phyloP scores from a whole-genome alignment of 345 rosid genomes.

The Anastatica hierochuntica region DNA sequence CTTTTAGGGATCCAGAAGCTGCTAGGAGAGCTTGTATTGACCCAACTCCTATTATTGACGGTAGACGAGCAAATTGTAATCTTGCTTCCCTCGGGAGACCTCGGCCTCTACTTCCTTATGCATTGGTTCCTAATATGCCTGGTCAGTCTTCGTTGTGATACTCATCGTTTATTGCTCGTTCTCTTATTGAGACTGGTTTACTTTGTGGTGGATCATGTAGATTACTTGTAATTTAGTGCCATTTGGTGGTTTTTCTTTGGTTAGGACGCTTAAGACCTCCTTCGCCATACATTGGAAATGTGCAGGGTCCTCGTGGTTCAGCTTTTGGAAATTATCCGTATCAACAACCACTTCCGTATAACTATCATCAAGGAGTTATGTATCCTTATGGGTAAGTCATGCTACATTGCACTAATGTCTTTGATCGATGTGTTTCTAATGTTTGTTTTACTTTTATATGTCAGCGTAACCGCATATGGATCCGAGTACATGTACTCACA shows the following conservation, averaged over 20 bases:
- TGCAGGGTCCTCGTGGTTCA: conserved; percentile 54
- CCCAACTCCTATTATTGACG: conserved; percentile 83
- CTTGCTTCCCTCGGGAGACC: conserved; percentile 92
- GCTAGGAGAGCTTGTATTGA: conserved; percentile 94
- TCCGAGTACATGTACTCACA: conserved; percentile 60
- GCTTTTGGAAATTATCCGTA: conserved; percentile 59
- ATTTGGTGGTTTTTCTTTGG: neutral
- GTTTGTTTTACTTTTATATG: neutral
- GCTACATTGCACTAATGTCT: neutral
- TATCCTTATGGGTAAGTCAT: conserved; percentile 81
- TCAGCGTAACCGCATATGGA: conserved; percentile 70
- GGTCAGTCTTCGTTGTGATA: conserved; percentile 19
- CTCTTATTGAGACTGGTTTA: neutral
- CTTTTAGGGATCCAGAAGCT: conserved; percentile 90
- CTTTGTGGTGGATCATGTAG: neutral
- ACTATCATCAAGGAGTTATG: conserved; percentile 66
- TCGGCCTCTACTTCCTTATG: conserved; percentile 50
- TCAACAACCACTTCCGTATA: conserved; percentile 62
- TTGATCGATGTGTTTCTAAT: neutral
- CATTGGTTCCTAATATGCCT: conserved; percentile 32
- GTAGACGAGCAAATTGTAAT: conserved; percentile 95
- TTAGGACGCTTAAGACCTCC: conserved; percentile 68
- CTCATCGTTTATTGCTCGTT: neutral
- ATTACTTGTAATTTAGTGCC: conserved; percentile 7
- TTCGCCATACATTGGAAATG: conserved; percentile 41